Evolutionary conservation across 192 early-diverging fungal species (phyloP).

Genomic region (Obelidium mucronatum): DNA sequence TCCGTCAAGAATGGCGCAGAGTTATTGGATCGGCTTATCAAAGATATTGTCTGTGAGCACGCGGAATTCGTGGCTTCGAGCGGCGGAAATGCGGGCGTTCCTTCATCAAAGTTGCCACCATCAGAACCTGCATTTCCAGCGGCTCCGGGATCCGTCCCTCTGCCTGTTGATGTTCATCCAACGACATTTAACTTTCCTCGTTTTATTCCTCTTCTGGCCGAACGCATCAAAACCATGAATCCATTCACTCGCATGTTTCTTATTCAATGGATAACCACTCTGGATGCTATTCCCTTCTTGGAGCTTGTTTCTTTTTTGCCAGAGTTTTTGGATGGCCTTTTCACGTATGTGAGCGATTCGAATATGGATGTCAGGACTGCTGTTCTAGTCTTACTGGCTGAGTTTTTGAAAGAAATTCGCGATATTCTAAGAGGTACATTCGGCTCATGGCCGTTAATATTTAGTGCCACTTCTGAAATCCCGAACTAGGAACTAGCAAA

Average conservation of each 20-base stretch:
- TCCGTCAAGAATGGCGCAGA: slow-evolving; percentile 96
- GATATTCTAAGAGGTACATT: slow-evolving; percentile 74
- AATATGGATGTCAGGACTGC: slow-evolving; percentile 87
- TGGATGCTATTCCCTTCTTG: slow-evolving; percentile 93
- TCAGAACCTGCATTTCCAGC: slow-evolving; percentile 37
- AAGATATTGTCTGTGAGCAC: slow-evolving; percentile 95
- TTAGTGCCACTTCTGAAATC: too few relatives aligned
- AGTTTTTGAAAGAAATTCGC: slow-evolving; percentile 90
- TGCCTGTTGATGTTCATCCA: slow-evolving; percentile 40
- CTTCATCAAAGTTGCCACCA: too few relatives aligned
- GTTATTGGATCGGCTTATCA: slow-evolving; percentile 90
- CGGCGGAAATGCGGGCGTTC: too few relatives aligned
- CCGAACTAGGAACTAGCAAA: too few relatives aligned
- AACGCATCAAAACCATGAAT: slow-evolving; percentile 91
- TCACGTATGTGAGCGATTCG: slow-evolving; percentile 89
- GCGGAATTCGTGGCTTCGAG: slow-evolving; percentile 38
- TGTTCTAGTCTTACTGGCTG: slow-evolving; percentile 81
- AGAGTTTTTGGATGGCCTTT: slow-evolving; percentile 91
- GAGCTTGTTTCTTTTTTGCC: slow-evolving; percentile 92
- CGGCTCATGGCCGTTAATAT: too few relatives aligned
- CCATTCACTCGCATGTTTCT: slow-evolving; percentile 91
- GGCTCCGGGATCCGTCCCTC: slow-evolving; percentile 47
- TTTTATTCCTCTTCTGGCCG: slow-evolving; percentile 93
- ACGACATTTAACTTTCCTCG: slow-evolving; percentile 83
- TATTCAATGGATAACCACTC: slow-evolving; percentile 90